phyloP scores from a whole-genome alignment of 1,139 yeast species.

The Meyerozyma elateridarum region DNA sequence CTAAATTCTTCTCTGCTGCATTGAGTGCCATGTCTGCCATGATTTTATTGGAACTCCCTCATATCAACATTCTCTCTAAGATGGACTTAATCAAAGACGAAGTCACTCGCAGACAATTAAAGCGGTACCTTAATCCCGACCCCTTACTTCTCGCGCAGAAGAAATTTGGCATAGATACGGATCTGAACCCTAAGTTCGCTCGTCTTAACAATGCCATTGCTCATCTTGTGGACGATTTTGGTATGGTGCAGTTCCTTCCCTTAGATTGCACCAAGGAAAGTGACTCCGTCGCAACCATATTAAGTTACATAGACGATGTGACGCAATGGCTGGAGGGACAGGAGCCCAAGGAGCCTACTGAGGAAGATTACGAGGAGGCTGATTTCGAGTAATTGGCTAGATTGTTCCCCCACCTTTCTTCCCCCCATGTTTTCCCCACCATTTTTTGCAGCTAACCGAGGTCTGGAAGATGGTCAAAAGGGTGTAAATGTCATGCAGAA shows the following conservation, averaged over 20 bases:
- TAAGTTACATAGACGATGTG: slow-evolving; percentile 91
- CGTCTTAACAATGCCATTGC: slow-evolving; percentile 79
- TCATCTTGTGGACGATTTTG: slow-evolving; percentile 88
- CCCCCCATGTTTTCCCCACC: no score
- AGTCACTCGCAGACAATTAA: slow-evolving; percentile 66
- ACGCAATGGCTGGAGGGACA: slow-evolving; percentile 97
- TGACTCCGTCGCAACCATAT: slow-evolving; percentile 73
- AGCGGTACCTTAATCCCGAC: slow-evolving; percentile 86
- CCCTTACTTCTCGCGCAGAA: slow-evolving; percentile 59
- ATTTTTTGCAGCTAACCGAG: no score
- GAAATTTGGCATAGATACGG: slow-evolving; percentile 23
- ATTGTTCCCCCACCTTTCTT: no score
- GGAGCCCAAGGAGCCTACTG: slow-evolving; percentile 93
- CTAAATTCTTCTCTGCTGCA: slow-evolving; percentile 94
- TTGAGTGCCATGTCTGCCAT: slow-evolving; percentile 97
- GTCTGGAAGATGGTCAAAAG: no score
- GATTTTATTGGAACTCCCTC: slow-evolving; percentile 93
- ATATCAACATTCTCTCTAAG: slow-evolving; percentile 82
- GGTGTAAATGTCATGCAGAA: no score
- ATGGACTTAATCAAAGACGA: slow-evolving; percentile 79
- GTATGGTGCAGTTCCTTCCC: slow-evolving; percentile 96
- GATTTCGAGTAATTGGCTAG: no score
- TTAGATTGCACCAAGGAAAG: slow-evolving; percentile 75
- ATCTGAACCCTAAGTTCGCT: slow-evolving; percentile 69
- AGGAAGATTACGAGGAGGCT: slow-evolving; percentile 42